phyloP scores from a whole-genome alignment of 2,329 filamentous ascomycete species.

The Fusarium sp. region DNA sequence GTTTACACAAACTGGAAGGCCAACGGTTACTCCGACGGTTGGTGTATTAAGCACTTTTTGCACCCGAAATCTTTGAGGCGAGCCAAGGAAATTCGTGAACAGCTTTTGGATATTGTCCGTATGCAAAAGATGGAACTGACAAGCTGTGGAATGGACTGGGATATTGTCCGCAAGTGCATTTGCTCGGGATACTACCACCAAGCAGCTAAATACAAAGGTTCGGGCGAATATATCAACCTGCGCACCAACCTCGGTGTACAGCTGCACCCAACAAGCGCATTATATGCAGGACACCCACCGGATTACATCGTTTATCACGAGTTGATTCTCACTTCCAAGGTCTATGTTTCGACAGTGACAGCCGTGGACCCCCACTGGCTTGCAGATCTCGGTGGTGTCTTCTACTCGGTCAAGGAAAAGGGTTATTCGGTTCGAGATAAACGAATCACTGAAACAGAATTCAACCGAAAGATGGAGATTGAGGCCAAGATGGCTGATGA shows the following conservation, averaged over 20 bases:
- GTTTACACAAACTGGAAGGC: constrained; percentile 96
- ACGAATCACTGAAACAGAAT: constrained; percentile 87
- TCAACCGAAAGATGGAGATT: constrained; percentile 92
- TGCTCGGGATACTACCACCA: constrained; percentile 99
- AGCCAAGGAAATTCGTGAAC: constrained; percentile 93
- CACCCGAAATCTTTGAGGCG: constrained; percentile 93
- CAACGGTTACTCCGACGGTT: constrained; percentile 88
- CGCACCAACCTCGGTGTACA: constrained; percentile 94
- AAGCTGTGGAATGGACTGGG: constrained; percentile 96
- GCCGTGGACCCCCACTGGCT: constrained; percentile 97
- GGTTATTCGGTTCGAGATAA: constrained; percentile 90
- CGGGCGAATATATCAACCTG: constrained; percentile 97
- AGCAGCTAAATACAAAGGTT: constrained; percentile 93
- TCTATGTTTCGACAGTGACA: constrained; percentile 98
- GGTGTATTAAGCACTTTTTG: constrained; percentile 93
- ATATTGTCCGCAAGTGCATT: constrained; percentile 93
- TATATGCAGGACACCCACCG: constrained; percentile 94
- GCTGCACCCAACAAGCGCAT: constrained; percentile 89
- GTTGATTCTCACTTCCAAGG: constrained; percentile 93
- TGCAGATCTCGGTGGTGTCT: constrained; percentile 94
- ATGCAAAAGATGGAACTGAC: constrained; percentile 89
- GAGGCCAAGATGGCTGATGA: constrained; percentile 92
- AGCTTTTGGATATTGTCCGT: constrained; percentile 92
- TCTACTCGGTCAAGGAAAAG: constrained; percentile 98
- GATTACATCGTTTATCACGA: constrained; percentile 99